These are phyloP conservation scores for Zygosaccharomyces sapae DNA, from an alignment of 1,139 yeast species.

Conservation along the genomic window DNA sequence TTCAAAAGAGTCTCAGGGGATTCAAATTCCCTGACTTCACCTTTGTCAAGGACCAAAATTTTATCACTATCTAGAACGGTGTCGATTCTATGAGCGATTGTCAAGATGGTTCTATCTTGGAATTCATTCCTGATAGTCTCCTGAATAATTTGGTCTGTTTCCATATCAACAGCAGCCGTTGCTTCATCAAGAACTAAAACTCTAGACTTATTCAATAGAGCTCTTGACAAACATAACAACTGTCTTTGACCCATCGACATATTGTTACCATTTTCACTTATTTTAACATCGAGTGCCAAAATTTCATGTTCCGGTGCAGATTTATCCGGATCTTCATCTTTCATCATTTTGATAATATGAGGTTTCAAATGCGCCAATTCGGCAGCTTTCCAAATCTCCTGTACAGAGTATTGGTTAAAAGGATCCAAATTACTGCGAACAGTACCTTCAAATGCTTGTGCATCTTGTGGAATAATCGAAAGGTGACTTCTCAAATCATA, in stretches of 20 bases:
- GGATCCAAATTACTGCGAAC: slow-evolving; percentile 62
- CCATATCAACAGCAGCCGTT: slow-evolving; percentile 79
- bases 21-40: slow-evolving; percentile 67
- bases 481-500: slow-evolving; percentile 51
- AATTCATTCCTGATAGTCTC: slow-evolving; percentile 66
- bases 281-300: slow-evolving; percentile 41
- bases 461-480: slow-evolving; percentile 67
- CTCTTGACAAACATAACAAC: slow-evolving; percentile 70
- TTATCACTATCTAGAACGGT: slow-evolving; percentile 78
- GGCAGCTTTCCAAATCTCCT: slow-evolving; percentile 52
- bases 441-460: slow-evolving; percentile 62
- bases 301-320: slow-evolving; percentile 24
- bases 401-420: slow-evolving; percentile 47
- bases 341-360: slow-evolving; percentile 41
- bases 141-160: slow-evolving; percentile 72
- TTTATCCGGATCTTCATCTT: slow-evolving; percentile 28
- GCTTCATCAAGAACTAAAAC: slow-evolving; percentile 77
- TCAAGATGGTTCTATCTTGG: slow-evolving; percentile 61
- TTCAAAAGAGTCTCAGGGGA: slow-evolving; percentile 50
- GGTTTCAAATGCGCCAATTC: slow-evolving; percentile 51
- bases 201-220: slow-evolving; percentile 57
- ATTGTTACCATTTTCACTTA: slow-evolving; percentile 69
- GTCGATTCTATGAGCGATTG: slow-evolving; percentile 80
- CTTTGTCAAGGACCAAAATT: slow-evolving; percentile 64
- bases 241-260: slow-evolving; percentile 78